Base-by-base conservation (phyloP, 805 yeast genomes). In the Sugiyamaella americana region DNA sequence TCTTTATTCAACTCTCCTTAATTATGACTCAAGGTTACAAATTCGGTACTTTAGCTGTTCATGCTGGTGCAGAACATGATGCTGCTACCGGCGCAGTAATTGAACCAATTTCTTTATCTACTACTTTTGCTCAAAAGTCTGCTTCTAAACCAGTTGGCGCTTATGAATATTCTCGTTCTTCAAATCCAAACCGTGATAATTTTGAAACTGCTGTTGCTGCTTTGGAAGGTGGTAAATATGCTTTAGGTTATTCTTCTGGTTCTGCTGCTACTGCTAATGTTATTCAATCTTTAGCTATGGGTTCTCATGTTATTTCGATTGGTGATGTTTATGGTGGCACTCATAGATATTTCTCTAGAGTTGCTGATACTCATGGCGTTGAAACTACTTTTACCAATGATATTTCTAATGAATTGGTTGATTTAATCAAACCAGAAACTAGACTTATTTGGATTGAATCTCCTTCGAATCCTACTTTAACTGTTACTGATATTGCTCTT, bases 251-350 rank as follows among this genome's bases (percentile, higher is more conserved):
- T 63, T 68, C 84, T 32, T 84, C 94, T n/a, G 95, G 95, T 44
- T 81, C 88, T 43, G 94, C 95, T 42, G 74, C 87, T 51, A 85
- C 94, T 38, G 86, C 93, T 21, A 74, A 81, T 56, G 72, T 86
- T 38, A 69, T 85, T 59, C 95, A 86, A 66, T 74, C 84, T 26
- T 70, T 87, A 58, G 80, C 84, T 38, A 75, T 77, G 52, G 83
- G 82, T 41, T 72, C 85, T 37, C 93, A 87, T 61, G 83, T 84
- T 37, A 72, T 86, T 42, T 80, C 87, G 40, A 80, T 85, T 59
- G 88, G 85, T 57, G 95, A 86, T 59, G 95, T 86, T 40, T 86
- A 86, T 66, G 95, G 95, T 52, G 95, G 95, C 58, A 86, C 95
- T 48, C 93, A 86, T 71, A 75, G 95, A 67, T 86, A 87, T 68